These are phyloP conservation scores for Candida qinlingensis DNA, from an alignment of 805 yeast species.

Conservation along the genomic window DNA sequence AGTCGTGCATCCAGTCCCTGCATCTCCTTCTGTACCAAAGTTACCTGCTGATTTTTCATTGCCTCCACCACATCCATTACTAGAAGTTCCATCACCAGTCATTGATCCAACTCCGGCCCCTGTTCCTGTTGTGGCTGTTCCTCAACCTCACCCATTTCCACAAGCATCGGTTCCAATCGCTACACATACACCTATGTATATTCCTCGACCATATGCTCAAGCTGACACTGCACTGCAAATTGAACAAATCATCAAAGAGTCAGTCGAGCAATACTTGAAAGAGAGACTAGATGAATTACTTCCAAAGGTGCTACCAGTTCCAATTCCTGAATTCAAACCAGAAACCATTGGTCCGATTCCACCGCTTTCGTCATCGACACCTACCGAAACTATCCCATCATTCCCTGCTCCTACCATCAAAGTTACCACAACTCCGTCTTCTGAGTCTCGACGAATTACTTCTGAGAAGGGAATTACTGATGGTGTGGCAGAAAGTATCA, in stretches of 20 bases:
- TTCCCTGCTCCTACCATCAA: neutral
- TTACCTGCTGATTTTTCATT: too few species aligned
- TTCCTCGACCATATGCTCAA: too few species aligned
- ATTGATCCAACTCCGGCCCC: neutral
- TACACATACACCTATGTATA: too few species aligned
- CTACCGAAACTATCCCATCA: neutral
- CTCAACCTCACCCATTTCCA: neutral
- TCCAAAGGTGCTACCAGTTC: neutral
- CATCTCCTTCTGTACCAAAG: neutral
- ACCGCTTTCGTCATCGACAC: neutral
- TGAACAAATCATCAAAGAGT: slow-evolving; percentile 2
- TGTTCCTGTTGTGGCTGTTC: neutral
- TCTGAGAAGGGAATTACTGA: neutral
- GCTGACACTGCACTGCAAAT: neutral
- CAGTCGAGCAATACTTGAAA: slow-evolving; percentile 6
- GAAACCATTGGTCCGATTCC: neutral
- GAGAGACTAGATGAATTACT: slow-evolving; percentile 4
- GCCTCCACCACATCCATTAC: too few species aligned
- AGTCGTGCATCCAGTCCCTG: neutral
- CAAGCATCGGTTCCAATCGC: neutral
- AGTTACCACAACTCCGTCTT: neutral
- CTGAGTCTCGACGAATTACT: neutral
- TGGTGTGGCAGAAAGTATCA: neutral
- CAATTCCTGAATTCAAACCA: neutral
- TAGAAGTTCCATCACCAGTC: too few species aligned